Evolutionary conservation across 139 green algal genomes (phyloP).

Genomic region (Volvox africanus): DNA sequence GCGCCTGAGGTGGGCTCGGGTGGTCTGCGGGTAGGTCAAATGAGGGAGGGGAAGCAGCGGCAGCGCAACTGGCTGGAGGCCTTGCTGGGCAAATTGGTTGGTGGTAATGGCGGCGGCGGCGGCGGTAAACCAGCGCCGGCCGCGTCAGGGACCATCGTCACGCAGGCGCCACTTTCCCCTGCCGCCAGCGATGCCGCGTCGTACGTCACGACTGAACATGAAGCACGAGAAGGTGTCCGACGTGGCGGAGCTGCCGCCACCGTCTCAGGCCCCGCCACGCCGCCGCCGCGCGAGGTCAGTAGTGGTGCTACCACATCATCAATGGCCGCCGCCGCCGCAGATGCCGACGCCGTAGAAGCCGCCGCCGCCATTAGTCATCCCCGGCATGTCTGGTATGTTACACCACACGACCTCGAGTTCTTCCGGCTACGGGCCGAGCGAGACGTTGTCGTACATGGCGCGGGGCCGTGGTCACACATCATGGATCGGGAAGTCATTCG

Average conservation of each 20-base stretch:
- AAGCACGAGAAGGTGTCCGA: neutral
- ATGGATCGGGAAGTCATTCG: conserved; percentile 54
- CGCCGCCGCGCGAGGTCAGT: neutral
- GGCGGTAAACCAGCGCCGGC: neutral
- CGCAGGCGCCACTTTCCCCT: neutral
- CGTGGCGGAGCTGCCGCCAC: neutral
- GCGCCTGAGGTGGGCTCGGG: no score
- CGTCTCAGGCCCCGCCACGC: neutral
- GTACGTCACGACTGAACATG: neutral
- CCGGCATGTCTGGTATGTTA: conserved; percentile 61
- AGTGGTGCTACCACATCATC: neutral
- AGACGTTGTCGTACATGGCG: conserved; percentile 13
- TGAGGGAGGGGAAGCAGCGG: no score
- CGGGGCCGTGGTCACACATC: conserved; percentile 64
- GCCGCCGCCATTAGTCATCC: neutral
- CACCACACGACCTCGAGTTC: conserved; percentile 61
- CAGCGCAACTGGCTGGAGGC: neutral
- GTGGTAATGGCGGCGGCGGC: neutral
- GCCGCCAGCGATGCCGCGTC: neutral
- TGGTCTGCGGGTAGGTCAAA: no score
- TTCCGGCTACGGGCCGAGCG: conserved; percentile 54
- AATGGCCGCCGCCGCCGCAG: neutral
- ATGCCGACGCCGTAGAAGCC: neutral
- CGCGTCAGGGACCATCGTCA: no score
- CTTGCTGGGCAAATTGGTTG: neutral